Percentiles rank a stretch among this genome's conserved stretches.
These are phyloP conservation scores for Fusarium burgessii DNA, from an alignment of 2,329 filamentous ascomycete genomes.

Conservation along the genomic window DNA sequence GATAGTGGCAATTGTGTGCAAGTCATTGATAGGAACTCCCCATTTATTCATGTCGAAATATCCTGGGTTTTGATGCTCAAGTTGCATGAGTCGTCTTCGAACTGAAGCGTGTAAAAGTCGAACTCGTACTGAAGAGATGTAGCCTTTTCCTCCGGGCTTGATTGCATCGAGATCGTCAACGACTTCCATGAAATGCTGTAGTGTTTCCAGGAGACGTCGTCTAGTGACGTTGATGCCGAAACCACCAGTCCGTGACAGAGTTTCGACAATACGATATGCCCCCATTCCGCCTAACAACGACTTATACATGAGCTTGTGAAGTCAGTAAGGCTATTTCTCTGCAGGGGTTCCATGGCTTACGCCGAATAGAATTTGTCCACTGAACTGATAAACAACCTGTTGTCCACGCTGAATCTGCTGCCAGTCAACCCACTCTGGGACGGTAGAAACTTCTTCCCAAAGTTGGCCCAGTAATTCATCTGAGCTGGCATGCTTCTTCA, in stretches of 20 bases:
- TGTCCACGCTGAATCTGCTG: conserved; percentile 79
- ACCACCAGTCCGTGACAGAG: conserved; percentile 78
- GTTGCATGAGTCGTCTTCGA: conserved; percentile 69
- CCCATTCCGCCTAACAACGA: conserved; percentile 78
- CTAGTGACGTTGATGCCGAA: conserved; percentile 76
- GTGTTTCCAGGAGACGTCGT: conserved; percentile 74
- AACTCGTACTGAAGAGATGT: conserved; percentile 71
- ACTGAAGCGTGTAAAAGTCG: conserved; percentile 74
- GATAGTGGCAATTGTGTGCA: conserved; percentile 80
- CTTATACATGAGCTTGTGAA: conserved; percentile 67
- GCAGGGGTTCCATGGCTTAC: conserved; percentile 48
- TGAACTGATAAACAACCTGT: conserved; percentile 82
- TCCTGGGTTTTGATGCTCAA: conserved; percentile 64
- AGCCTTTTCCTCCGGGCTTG: conserved; percentile 72
- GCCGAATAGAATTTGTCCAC: conserved; percentile 72
- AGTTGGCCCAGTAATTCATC: conserved; percentile 68
- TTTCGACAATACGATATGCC: conserved; percentile 78
- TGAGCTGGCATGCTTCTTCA: conserved; percentile 67
- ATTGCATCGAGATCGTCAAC: conserved; percentile 73
- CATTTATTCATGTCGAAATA: conserved; percentile 71
- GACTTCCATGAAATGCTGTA: conserved; percentile 80
- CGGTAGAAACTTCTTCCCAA: conserved; percentile 74
- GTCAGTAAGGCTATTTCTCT: background rate
- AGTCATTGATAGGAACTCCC: conserved; percentile 78
- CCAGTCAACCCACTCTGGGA: conserved; percentile 84